A percentile compares a stretch with the other conserved stretches of the same genome.
Evolutionary conservation across 2,329 filamentous ascomycete genomes (phyloP).

Genomic region (Escovopsis sp.): DNA sequence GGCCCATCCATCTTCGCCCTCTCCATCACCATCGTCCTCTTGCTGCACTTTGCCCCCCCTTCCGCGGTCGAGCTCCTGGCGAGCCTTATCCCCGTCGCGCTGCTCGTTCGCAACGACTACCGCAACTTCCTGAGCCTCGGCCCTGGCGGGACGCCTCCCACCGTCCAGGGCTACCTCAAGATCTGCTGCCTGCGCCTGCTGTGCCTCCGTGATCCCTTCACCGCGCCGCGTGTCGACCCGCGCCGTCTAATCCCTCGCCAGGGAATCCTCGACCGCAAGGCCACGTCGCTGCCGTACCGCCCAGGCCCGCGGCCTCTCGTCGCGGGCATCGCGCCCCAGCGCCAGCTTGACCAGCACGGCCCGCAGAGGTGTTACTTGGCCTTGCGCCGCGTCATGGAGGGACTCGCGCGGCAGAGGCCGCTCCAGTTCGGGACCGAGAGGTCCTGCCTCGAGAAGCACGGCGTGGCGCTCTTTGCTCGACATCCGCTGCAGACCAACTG

Average conservation of each 20-base stretch:
- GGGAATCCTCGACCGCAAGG: constrained; percentile 39
- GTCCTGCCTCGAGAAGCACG: constrained; percentile 72
- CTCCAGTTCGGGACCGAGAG: constrained; percentile 42
- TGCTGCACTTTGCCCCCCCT: constrained; percentile 35
- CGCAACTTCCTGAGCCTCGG: constrained; percentile 61
- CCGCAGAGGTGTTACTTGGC: constrained; percentile 35
- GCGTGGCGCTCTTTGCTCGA: constrained; percentile 56
- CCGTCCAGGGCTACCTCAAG: constrained; percentile 54
- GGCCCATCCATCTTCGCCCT: constrained; percentile 30
- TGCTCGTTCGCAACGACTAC: constrained; percentile 55
- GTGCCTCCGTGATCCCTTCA: constrained; percentile 54
- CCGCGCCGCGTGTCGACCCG: constrained; percentile 36
- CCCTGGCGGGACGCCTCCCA: constrained; percentile 66
- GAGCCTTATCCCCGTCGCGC: constrained; percentile 28
- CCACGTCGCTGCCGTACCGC: constrained; percentile 41
- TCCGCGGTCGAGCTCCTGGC: constrained; percentile 34
- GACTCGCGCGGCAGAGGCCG: constrained; percentile 30
- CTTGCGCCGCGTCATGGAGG: constrained; percentile 37
- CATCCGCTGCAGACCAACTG: constrained; percentile 54
- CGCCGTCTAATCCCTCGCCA: constrained; percentile 32
- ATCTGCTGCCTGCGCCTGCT: constrained; percentile 60
- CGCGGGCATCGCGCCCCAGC: constrained; percentile 65
- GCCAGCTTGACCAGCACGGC: constrained; percentile 57
- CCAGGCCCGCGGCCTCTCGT: constrained; percentile 49
- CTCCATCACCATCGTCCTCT: constrained; percentile 30